Conservation (phyloP, 1,284 basidiomycete genomes). For the Malassezia caprae region DNA sequence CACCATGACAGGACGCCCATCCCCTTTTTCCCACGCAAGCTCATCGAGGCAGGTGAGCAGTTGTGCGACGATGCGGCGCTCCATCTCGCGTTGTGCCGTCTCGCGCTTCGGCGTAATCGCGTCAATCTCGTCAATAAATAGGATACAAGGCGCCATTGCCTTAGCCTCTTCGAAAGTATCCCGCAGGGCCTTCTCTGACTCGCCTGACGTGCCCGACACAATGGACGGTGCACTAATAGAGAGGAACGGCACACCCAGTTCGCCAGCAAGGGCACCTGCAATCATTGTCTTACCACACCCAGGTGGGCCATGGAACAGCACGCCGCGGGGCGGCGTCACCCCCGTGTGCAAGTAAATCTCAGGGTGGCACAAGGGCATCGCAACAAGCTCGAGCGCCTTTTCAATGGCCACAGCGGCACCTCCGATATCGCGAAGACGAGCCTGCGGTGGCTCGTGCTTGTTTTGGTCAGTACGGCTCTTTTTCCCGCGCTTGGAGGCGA, state of each 20-base stretch:
- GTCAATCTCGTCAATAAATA: constrained; percentile 74
- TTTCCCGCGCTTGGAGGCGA: constrained; percentile 17
- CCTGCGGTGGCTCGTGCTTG: constrained; percentile 52
- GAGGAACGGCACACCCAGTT: constrained; percentile 73
- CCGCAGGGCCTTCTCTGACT: constrained; percentile 86
- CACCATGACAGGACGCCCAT: constrained; percentile 64
- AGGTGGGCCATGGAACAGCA: constrained; percentile 85
- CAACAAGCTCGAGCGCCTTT: constrained; percentile 87
- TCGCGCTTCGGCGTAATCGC: constrained; percentile 95
- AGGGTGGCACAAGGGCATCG: constrained; percentile 85
- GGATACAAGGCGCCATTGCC: constrained; percentile 40
- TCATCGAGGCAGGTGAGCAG: constrained; percentile 96
- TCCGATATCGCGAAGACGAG: constrained; percentile 72
- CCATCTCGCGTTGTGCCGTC: constrained; percentile 86
- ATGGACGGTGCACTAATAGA: constrained; percentile 85
- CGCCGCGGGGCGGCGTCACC: constrained; percentile 83
- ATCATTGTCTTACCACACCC: constrained; percentile 74
- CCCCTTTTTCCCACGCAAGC: constrained; percentile 71
- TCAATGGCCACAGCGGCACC: constrained; percentile 77
- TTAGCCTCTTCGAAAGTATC: constrained; percentile 71
- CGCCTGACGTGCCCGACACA: constrained; percentile 93
- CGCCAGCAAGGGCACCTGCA: constrained; percentile 64
- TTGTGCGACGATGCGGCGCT: constrained; percentile 89
- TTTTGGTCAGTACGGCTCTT: constrained; percentile 22
- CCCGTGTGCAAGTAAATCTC: constrained; percentile 90